A percentile compares a stretch with the other conserved stretches of the same genome.
These are phyloP conservation scores for Chlorella sp. DNA, from an alignment of 139 green algal species.

Conservation along the genomic window DNA sequence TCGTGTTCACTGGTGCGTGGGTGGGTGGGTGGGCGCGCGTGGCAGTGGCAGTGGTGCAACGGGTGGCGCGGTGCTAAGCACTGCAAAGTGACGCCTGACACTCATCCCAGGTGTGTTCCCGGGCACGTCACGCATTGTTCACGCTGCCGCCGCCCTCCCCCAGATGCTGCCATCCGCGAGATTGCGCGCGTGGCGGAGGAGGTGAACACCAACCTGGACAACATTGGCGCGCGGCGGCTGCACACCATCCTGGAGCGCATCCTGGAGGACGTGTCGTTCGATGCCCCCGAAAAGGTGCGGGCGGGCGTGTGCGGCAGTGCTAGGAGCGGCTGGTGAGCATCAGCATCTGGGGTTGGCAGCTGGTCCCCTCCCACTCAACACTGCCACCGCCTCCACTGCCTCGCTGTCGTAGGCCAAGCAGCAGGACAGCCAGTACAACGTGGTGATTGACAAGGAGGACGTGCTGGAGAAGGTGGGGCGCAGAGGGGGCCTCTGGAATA, in stretches of 20 bases:
- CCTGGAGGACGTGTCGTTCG: constrained; percentile 92
- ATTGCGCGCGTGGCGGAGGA: constrained; percentile 83
- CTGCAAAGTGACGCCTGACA: no score
- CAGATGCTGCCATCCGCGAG: constrained; percentile 74
- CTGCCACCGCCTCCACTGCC: neutral
- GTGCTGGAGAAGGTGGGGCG: constrained; percentile 44
- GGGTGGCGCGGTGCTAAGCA: no score
- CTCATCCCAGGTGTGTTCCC: no score
- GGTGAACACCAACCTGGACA: constrained; percentile 86
- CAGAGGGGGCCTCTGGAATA: no score
- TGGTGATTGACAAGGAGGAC: constrained; percentile 68
- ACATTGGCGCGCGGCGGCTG: constrained; percentile 94
- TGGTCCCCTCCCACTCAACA: neutral
- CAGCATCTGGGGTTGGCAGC: no score
- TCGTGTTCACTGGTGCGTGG: constrained; percentile 78
- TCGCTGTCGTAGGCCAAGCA: constrained; percentile 39
- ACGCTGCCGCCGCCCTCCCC: constrained; percentile 9
- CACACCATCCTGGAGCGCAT: constrained; percentile 95
- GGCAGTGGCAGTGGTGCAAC: neutral
- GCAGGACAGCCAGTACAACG: constrained; percentile 26
- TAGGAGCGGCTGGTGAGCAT: no score
- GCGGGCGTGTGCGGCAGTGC: neutral
- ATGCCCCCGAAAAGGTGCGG: constrained; percentile 78
- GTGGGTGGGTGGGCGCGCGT: neutral
- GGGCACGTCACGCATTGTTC: no score